Evolutionary conservation across 306 rosid species (phyloP).

Genomic region (Bauhinia variegata): DNA sequence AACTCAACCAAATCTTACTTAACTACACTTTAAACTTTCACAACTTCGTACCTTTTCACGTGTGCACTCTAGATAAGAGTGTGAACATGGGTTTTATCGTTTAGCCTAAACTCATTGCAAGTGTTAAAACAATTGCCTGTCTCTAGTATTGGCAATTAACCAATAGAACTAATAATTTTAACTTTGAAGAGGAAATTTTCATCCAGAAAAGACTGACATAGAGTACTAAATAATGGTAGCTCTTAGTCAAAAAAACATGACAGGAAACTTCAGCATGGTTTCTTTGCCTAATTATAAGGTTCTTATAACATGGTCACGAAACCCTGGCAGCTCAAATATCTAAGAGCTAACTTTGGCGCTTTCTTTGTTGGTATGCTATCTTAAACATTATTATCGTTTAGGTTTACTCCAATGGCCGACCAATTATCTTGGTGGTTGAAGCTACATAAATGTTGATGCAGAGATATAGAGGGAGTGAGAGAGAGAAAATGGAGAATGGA

Average conservation of each 20-base stretch:
- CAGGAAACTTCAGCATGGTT: conserved; percentile 43
- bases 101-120: not conserved
- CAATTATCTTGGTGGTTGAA: conserved; percentile 69
- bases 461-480: conserved; percentile 29
- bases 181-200: not conserved
- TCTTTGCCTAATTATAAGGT: conserved; percentile 35
- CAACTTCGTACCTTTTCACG: too few species aligned
- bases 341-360: conserved; percentile 27
- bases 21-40: too few species aligned
- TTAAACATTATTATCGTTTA: conserved; percentile 19
- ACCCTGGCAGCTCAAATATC: conserved; percentile 50
- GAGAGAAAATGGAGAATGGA: conserved; percentile 44
- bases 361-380: conserved; percentile 4
- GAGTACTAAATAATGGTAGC: conserved; percentile 19
- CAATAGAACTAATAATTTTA: too few species aligned
- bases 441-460: conserved; percentile 62
- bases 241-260: conserved; percentile 35
- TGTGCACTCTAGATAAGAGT: too few species aligned
- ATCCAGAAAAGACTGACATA: conserved; percentile 2
- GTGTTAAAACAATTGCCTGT: not conserved
- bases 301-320: conserved; percentile 40
- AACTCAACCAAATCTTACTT: too few species aligned
- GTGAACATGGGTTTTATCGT: not conserved
- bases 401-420: conserved; percentile 69
- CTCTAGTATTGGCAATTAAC: too few species aligned